Evolutionary conservation across 2,329 filamentous ascomycete species (phyloP), one percentile per base, ranked within the genome.

Genomic region (Aspergillus melleus): DNA sequence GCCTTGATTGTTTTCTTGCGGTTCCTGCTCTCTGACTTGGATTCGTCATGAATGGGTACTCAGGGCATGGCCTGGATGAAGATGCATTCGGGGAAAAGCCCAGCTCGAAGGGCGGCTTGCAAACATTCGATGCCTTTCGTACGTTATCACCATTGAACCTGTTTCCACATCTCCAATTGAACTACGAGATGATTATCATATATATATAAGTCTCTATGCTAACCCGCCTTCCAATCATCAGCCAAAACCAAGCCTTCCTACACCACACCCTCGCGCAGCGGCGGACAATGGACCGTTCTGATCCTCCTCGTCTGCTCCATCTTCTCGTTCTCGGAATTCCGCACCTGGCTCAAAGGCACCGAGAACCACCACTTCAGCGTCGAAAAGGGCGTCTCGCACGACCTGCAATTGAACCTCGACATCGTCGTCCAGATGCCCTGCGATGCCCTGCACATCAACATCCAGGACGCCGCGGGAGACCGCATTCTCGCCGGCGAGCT

Each of bases 121-220:
- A 88, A 77, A 92, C 94, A 61, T 99, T 99, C 78, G 95, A 99
- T 81, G 94, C 93, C 66, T 99, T 99, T 76, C 94, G 92, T 96
- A 86, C 74, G 90, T 83, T n/a, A 42, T n/a, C 36, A 1, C 36
- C 16, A 42, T 42, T 42, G 16, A 42, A 3, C 16, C 36, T 16
- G 1, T 2, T 8, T 42, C 16, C 5, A 42, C 36, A 4, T 39
- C 12, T 14, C 36, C 36, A 39, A 39, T 39, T 39, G 36, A 6
- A 42, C 36, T 42, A 42, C 2, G 36, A 6, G 14, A 2, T 10
- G 5, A 42, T 42, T 4, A 2, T 14, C 3, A n/a, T 5, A n/a
- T 3, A 4, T 6, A 29, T 14, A 47, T 2, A 9, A 30, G 22
- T 6, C 3, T 30, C 1, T 4, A 12, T 4, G 16, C 20, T 30